A percentile compares a stretch with the other conserved stretches of the same genome.
These are phyloP conservation scores for Zygosaccharomyces rouxii DNA, from an alignment of 805 yeast genomes.

Conservation along the genomic window DNA sequence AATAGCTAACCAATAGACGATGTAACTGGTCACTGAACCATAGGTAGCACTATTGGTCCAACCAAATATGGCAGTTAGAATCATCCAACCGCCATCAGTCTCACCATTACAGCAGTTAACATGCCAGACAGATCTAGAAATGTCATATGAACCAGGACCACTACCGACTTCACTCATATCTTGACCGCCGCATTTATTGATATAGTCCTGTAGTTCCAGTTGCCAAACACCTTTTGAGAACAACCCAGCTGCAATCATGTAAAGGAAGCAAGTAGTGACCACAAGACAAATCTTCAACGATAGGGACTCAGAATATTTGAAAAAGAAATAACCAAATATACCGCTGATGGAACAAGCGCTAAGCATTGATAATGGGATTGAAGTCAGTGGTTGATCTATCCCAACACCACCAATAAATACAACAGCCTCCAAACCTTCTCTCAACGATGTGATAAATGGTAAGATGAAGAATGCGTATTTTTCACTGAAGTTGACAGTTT, in stretches of 20 bases:
- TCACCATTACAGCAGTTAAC: slow-evolving; percentile 92
- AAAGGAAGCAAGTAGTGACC: slow-evolving; percentile 72
- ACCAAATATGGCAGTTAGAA: slow-evolving; percentile 81
- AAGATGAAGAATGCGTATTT: slow-evolving; percentile 68
- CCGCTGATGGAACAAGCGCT: slow-evolving; percentile 57
- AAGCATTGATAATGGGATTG: slow-evolving; percentile 61
- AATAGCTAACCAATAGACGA: slow-evolving; percentile 59
- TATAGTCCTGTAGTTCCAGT: slow-evolving; percentile 72
- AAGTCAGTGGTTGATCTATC: slow-evolving; percentile 59
- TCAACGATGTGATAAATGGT: slow-evolving; percentile 79
- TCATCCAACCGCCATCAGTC: slow-evolving; percentile 91
- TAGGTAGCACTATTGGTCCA: slow-evolving; percentile 95
- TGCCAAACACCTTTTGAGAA: slow-evolving; percentile 89
- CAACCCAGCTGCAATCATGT: slow-evolving; percentile 81
- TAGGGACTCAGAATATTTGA: slow-evolving; percentile 72
- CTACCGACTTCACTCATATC: slow-evolving; percentile 86
- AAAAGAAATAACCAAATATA: slow-evolving; percentile 60
- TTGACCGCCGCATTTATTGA: slow-evolving; percentile 68
- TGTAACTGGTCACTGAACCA: slow-evolving; percentile 75
- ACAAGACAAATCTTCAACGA: slow-evolving; percentile 73
- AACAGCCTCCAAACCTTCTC: slow-evolving; percentile 91
- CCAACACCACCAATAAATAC: slow-evolving; percentile 89
- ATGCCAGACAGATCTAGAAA: slow-evolving; percentile 79
- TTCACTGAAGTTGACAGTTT: slow-evolving; percentile 41
- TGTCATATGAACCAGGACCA: slow-evolving; percentile 92